Evolutionary conservation across 768 basidiomycete genomes (phyloP), one percentile per base, ranked within the genome.

Genomic region (Myochromella boudieri): DNA sequence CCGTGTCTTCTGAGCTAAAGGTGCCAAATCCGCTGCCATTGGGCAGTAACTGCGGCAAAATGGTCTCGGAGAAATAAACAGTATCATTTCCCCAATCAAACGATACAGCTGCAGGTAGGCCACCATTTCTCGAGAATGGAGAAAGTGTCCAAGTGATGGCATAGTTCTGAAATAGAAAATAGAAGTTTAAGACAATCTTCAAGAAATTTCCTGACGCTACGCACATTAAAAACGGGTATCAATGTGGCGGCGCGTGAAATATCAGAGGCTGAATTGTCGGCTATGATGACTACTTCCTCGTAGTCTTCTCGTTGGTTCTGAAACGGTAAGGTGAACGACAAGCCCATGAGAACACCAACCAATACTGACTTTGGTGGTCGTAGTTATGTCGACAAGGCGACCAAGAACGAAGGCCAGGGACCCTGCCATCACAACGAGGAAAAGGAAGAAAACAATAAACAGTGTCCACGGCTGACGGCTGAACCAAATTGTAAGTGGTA

Each of bases 391-490:
- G 2, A 74, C 61, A 2, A 71, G 51, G 41, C 73, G 67, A 6
- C 65, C 71, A 0, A 75, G 55, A 21, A 68, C 46, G 50, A 74
- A 74, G 3, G 72, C 51, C 21, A 70, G 44, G 6, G 51, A 43
- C 1, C 56, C 62, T 6, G 69, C 53, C 10, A 63, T 32, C 5
- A 48, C 25, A n/a, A 67, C 51, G 10, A 69, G 55, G n/a, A 66
- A 17, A 6, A 74, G 48, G 46, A 72, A 75, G 41, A 67, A 62
- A 6, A 69, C 3, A 8, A 73, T 56, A 37, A 63, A 65, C 1
- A 72, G 42, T 0, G 69, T 61, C 72, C 72, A 75, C 14, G 62
- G 63, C 8, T 69, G 63, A 14, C 56, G 39, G 42, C 72, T 75
- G 40, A 4, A 48, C n/a, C 17, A 3, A 11, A 31, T 8, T 24